Percentiles rank a stretch among this genome's conserved stretches.
Conservation (phyloP, 768 basidiomycete genomes). For the Suillus sp. region DNA sequence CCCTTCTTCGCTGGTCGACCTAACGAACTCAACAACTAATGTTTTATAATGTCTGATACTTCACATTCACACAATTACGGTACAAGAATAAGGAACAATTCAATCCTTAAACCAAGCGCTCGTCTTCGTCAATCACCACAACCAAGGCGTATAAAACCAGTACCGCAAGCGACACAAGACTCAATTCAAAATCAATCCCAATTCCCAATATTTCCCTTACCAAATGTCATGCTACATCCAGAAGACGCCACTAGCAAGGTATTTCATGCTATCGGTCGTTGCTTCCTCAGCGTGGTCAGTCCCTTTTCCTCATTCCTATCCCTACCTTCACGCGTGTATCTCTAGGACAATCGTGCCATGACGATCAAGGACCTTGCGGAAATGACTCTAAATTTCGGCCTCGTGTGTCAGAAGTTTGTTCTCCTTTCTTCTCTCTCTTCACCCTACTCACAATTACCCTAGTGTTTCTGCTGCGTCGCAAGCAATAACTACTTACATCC, state of each 20-base stretch:
- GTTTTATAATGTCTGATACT: slow-evolving; percentile 16
- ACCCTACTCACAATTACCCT: slow-evolving; percentile 16
- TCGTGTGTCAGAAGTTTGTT: slow-evolving; percentile 76
- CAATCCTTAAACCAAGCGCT: slow-evolving; percentile 51
- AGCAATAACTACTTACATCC: slow-evolving; percentile 82
- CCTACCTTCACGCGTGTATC: slow-evolving; percentile 13
- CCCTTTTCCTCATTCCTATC: slow-evolving; percentile 12
- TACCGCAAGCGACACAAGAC: slow-evolving; percentile 27
- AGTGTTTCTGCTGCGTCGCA: slow-evolving; percentile 80
- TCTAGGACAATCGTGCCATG: slow-evolving; percentile 78
- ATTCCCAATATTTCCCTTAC: slow-evolving; percentile 56
- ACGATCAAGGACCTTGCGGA: slow-evolving; percentile 86
- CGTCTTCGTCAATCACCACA: slow-evolving; percentile 51
- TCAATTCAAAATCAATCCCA: slow-evolving; percentile 19
- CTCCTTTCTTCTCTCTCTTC: slow-evolving; percentile 19
- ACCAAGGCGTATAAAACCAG: slow-evolving; percentile 36
- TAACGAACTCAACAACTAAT: not conserved
- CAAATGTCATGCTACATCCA: slow-evolving; percentile 66
- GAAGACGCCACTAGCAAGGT: slow-evolving; percentile 75
- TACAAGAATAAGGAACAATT: slow-evolving; percentile 56
- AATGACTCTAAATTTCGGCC: slow-evolving; percentile 61
- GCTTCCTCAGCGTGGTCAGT: slow-evolving; percentile 74
- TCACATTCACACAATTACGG: slow-evolving; percentile 48
- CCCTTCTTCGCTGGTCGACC: slow-evolving; percentile 2
- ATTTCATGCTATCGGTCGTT: slow-evolving; percentile 70